phyloP scores from a whole-genome alignment of 352 stramenopile genomes.

The Globisporangium cystogenes region DNA sequence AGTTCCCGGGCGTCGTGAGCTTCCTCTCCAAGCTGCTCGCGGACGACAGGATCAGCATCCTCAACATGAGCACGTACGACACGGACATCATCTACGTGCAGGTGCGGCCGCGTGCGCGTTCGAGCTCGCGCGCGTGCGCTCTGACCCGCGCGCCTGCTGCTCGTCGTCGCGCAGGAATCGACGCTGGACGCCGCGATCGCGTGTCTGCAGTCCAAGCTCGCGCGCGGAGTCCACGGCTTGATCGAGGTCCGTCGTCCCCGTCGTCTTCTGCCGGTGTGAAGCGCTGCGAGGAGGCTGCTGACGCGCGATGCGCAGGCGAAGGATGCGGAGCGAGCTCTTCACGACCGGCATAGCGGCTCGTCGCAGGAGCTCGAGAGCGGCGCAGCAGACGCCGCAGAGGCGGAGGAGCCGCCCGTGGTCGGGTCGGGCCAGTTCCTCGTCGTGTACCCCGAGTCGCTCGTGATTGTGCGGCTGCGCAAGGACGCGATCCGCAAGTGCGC shows the following conservation, averaged over 20 bases:
- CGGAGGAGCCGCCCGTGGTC: slow-evolving; percentile 23
- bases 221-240: slow-evolving; percentile 67
- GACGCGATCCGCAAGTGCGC: slow-evolving; percentile 64
- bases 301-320: slow-evolving; percentile 35
- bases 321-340: slow-evolving; percentile 30
- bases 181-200: slow-evolving; percentile 45
- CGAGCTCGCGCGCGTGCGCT: too few species aligned
- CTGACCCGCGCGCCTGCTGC: neutral
- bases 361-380: slow-evolving; percentile 1
- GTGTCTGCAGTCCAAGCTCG: slow-evolving; percentile 75
- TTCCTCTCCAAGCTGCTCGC: slow-evolving; percentile 82
- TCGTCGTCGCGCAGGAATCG: neutral
- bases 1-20: slow-evolving; percentile 81
- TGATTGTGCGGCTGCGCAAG: slow-evolving; percentile 74
- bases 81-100: slow-evolving; percentile 88
- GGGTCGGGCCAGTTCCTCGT: slow-evolving; percentile 74
- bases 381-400: neutral
- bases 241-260: slow-evolving; percentile 73
- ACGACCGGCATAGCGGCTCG: slow-evolving; percentile 1
- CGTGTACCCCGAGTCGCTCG: slow-evolving; percentile 71
- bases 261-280: too few species aligned
- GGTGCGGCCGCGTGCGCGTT: slow-evolving; percentile 7
- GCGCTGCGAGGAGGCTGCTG: too few species aligned
- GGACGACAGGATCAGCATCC: slow-evolving; percentile 83
- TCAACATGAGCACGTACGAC: slow-evolving; percentile 90